These are phyloP conservation scores for Cytospora piceae DNA, from an alignment of 2,329 filamentous ascomycete genomes.

Conservation along the genomic window DNA sequence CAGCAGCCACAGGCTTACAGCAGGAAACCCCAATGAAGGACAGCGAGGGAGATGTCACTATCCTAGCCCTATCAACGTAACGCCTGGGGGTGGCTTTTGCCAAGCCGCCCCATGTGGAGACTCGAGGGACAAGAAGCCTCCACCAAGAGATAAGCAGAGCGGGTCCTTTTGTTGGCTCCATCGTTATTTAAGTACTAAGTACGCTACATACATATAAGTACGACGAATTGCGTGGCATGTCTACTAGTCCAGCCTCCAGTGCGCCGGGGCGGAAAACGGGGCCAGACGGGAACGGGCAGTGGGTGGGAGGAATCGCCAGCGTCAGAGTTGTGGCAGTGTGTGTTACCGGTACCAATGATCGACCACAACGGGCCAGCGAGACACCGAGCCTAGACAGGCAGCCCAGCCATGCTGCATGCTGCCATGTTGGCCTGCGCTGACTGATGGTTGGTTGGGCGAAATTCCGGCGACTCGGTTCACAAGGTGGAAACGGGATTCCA, in stretches of 20 bases:
- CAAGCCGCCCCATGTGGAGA: constrained; percentile 18
- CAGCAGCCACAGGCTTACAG: not conserved
- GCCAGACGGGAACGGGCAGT: no score
- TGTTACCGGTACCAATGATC: no score
- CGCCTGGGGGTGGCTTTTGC: not conserved
- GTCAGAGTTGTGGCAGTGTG: no score
- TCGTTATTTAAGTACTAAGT: not conserved
- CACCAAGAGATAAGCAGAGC: constrained; percentile 18
- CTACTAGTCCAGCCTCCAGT: no score
- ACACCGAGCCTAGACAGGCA: no score
- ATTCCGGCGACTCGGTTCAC: not conserved
- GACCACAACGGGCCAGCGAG: no score
- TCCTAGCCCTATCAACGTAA: not conserved
- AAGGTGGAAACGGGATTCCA: not conserved
- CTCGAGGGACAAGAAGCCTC: not conserved
- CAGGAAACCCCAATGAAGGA: not conserved
- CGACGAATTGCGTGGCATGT: no score
- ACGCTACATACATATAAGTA: no score
- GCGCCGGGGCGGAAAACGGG: no score
- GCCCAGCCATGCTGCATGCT: no score
- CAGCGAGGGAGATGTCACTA: not conserved
- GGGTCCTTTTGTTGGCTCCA: not conserved
- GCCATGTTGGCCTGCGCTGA: no score
- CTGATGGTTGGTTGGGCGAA: not conserved
- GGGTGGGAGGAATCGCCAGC: no score